Evolutionary conservation across 202 grass and related monocot genomes (phyloP).

Genomic region (Hordeum pubiflorum): DNA sequence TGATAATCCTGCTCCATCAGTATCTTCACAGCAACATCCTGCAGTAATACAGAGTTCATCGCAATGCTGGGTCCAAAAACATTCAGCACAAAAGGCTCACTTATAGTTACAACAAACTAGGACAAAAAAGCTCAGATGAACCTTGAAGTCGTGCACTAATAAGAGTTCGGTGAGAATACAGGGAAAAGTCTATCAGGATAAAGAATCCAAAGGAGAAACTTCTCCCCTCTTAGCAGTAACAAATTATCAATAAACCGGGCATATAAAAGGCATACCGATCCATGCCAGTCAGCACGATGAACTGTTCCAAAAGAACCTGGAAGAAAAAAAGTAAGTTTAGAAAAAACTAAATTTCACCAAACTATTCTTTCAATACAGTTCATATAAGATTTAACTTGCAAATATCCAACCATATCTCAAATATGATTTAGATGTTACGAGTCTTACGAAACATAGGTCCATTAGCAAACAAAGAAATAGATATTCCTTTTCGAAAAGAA

Average conservation of each 20-base stretch:
- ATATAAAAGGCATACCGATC: slow-evolving; percentile 62
- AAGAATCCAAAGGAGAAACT: slow-evolving; percentile 16
- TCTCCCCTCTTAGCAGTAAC: neutral
- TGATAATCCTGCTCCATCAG: slow-evolving; percentile 99
- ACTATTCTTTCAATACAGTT: neutral
- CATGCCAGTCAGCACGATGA: slow-evolving; percentile 99
- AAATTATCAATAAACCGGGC: slow-evolving; percentile 5
- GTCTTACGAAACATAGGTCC: neutral
- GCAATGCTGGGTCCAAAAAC: slow-evolving; percentile 7
- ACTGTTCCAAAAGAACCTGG: slow-evolving; percentile 97
- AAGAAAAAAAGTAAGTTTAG: slow-evolving; percentile 17
- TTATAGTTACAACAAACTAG: neutral
- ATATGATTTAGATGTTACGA: slow-evolving; percentile 4
- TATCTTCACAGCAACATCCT: slow-evolving; percentile 99
- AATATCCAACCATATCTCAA: neutral
- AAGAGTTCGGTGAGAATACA: neutral
- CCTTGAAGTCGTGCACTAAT: neutral
- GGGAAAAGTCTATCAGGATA: neutral
- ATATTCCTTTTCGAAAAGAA: neutral
- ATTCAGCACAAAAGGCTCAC: neutral
- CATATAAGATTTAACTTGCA: slow-evolving; percentile 2
- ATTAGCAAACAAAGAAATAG: neutral
- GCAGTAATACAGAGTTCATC: slow-evolving; percentile 22
- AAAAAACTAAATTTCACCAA: neutral
- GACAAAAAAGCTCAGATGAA: neutral